A percentile compares a stretch with the other conserved stretches of the same genome.
phyloP scores from a whole-genome alignment of 2,329 filamentous ascomycete species.

The Epichloe baconii region DNA sequence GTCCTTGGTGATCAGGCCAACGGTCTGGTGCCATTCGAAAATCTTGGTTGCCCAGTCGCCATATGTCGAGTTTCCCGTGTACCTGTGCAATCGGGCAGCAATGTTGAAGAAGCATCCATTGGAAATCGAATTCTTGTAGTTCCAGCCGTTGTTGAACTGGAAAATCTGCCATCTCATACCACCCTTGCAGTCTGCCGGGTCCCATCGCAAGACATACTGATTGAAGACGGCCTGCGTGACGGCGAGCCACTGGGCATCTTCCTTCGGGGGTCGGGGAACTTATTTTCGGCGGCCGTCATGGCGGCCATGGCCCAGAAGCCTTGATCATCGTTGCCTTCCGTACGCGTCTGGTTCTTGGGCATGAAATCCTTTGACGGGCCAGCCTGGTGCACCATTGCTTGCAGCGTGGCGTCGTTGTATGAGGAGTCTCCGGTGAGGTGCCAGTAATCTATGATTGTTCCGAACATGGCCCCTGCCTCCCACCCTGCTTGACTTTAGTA shows the following conservation, averaged over 20 bases:
- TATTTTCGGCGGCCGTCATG: conserved; percentile 65
- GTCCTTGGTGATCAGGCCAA: conserved; percentile 42
- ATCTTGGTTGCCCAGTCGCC: conserved; percentile 58
- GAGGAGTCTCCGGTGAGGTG: conserved; percentile 51
- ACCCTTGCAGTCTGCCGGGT: conserved; percentile 49
- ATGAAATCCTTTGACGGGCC: conserved; percentile 49
- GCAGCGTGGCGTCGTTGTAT: conserved; percentile 46
- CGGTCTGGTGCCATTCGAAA: conserved; percentile 49
- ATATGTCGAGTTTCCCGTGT: conserved; percentile 70
- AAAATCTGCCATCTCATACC: conserved; percentile 82
- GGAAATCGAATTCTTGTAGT: conserved; percentile 56
- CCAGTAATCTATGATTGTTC: conserved; percentile 61
- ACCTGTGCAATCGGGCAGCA: conserved; percentile 58
- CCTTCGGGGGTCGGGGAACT: conserved; percentile 52
- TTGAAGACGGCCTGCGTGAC: conserved; percentile 72
- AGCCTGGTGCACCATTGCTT: conserved; percentile 48
- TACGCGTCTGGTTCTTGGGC: conserved; percentile 51
- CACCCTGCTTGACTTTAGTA: conserved; percentile 34
- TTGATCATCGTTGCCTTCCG: conserved; percentile 60
- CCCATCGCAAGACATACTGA: conserved; percentile 60
- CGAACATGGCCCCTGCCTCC: conserved; percentile 62
- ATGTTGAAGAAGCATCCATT: conserved; percentile 61
- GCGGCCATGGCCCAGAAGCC: conserved; percentile 79
- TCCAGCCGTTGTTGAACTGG: conserved; percentile 57
- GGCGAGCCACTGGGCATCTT: conserved; percentile 59